phyloP scores from a whole-genome alignment of 148 eudicot species.

The Camellia granthamiana region DNA sequence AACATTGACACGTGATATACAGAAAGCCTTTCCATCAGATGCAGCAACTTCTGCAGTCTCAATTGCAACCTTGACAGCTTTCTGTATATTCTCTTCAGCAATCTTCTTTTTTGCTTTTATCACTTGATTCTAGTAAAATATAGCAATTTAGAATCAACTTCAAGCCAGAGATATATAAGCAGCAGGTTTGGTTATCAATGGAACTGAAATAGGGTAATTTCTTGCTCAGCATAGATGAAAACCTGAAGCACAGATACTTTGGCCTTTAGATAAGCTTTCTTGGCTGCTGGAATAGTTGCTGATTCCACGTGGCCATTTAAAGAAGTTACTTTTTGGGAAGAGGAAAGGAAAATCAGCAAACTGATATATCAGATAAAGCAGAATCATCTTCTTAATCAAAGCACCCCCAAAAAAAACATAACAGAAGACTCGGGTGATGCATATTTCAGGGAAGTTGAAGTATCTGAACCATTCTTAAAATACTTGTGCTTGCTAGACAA shows the following conservation, averaged over 20 bases:
- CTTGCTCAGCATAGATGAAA: conserved; percentile 12
- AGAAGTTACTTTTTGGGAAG: conserved; percentile 68
- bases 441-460: not conserved
- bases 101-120: conserved; percentile 64
- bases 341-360: not conserved
- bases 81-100: conserved; percentile 72
- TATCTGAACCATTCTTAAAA: not conserved
- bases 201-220: not conserved
- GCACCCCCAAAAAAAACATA: not conserved
- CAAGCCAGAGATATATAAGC: not conserved
- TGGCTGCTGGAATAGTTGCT: conserved; percentile 76
- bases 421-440: not conserved
- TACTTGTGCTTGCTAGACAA: not conserved
- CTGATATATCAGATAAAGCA: not conserved
- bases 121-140: conserved; percentile 55
- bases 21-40: conserved; percentile 69
- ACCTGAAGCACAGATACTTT: conserved; percentile 70
- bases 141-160: conserved; percentile 1
- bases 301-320: conserved; percentile 66
- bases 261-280: conserved; percentile 66
- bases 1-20: conserved; percentile 64
- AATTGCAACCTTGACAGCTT: conserved; percentile 59
- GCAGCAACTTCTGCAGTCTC: conserved; percentile 71
- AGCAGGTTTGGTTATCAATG: not conserved
- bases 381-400: not conserved